Percentiles rank a stretch among this genome's conserved stretches.
Conservation (phyloP, 2,329 filamentous ascomycete species). For the Fusarium devonianum region DNA sequence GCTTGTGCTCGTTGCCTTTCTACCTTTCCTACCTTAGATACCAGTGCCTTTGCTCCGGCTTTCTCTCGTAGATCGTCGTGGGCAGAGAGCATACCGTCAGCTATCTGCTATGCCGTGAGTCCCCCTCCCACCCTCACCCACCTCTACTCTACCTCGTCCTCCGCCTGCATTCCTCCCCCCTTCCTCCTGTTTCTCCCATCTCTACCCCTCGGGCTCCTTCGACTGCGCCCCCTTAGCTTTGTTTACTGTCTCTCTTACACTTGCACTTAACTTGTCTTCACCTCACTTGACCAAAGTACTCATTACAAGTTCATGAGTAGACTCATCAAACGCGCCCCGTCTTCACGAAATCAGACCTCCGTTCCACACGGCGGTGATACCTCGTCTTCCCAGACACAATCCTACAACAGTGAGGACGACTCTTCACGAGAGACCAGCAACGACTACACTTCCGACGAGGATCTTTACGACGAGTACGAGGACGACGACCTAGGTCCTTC, state of each 20-base stretch:
- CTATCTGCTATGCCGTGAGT: constrained; percentile 56
- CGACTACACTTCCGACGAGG: constrained; percentile 47
- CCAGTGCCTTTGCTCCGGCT: constrained; percentile 54
- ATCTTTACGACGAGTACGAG: constrained; percentile 50
- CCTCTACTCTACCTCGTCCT: constrained; percentile 26
- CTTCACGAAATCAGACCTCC: constrained; percentile 36
- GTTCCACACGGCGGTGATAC: constrained; percentile 39
- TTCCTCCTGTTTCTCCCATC: constrained; percentile 21
- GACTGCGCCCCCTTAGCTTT: constrained; percentile 31
- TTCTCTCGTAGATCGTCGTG: constrained; percentile 55
- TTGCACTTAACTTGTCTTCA: constrained; percentile 13
- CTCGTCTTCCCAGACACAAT: constrained; percentile 44
- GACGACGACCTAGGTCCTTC: constrained; percentile 62
- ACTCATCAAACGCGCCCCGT: constrained; percentile 39
- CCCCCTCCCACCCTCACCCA: constrained; percentile 28
- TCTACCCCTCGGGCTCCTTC: constrained; percentile 24
- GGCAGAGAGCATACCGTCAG: constrained; percentile 51
- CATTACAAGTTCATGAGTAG: constrained; percentile 32
- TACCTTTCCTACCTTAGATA: constrained; percentile 27
- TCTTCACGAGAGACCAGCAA: constrained; percentile 45
- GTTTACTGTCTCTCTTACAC: constrained; percentile 24
- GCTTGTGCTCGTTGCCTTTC: constrained; percentile 21
- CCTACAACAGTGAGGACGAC: constrained; percentile 52
- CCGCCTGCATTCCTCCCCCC: constrained; percentile 21
- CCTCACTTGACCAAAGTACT: constrained; percentile 23